Base-by-base conservation (phyloP, 176 grass and related monocot genomes). In the Dactylis glomerata region DNA sequence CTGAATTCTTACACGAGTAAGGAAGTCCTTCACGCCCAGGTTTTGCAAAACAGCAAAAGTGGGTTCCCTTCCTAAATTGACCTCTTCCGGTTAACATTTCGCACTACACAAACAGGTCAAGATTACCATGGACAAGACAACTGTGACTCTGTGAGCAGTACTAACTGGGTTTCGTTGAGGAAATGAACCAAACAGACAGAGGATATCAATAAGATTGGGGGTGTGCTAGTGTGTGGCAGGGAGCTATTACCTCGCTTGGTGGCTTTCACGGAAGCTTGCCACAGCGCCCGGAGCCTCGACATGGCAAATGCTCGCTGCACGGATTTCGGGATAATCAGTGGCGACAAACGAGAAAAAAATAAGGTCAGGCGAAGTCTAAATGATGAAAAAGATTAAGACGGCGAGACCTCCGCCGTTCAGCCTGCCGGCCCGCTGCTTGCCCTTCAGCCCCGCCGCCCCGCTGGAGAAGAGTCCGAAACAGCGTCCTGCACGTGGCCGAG, bases 211-310 rank as follows among this genome's bases (percentile, higher is more conserved):
- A 54, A 68, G 3, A 82, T 17, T 57, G 10, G 27, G 51, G 51
- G 40, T 23, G 23, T 41, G 17, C 16, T 4, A 65, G n/a, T n/a
- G n/a, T 73, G 46, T 41, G 17, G 22, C 6, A 65, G 54, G 52
- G 19, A 78, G 37, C 38, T 89, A n/a, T n/a, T n/a, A 92, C 93
- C 93, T 92, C 88, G 74, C 83, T 81, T 95, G 19, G 90, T 92
- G 54, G 93, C 88, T 72, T 83, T 90, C 55, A 95, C 63, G 31
- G 93, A 95, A 73, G 93, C 93, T 84, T 92, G 85, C 79, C 85
- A 87, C n/a, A 95, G 79, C 42, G 88, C 62, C 42, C 90, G 90
- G 50, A 95, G 82, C 75, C 87, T 92, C 62, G 83, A 90, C 93
- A 95, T 95, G 63, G 44, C 57, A 12, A 74, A 26, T 57, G 34